Percentiles rank a stretch among this genome's conserved stretches.
Conservation (phyloP, 148 eudicot genomes). For the Arctostaphylos glauca region DNA sequence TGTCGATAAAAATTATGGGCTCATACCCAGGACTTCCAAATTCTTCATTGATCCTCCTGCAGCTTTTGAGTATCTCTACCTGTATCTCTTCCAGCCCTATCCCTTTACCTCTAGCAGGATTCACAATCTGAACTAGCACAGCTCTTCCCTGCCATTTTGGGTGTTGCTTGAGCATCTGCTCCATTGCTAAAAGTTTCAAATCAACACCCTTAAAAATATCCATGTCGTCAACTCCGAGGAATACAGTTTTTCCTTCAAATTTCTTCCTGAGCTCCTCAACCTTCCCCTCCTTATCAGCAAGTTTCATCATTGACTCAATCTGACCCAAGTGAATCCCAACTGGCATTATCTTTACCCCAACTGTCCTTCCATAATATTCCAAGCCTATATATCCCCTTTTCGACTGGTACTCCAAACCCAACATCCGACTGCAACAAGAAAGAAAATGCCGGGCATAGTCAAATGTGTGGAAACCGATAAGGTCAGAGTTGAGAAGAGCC, state of each 20-base stretch:
- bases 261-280: slow-evolving; percentile 26
- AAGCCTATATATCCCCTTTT: slow-evolving; percentile 40
- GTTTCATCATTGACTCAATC: slow-evolving; percentile 30
- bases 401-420: slow-evolving; percentile 36
- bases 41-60: slow-evolving; percentile 35
- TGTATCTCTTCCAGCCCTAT: slow-evolving; percentile 35
- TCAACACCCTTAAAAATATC: slow-evolving; percentile 39
- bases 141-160: slow-evolving; percentile 35
- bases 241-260: slow-evolving; percentile 30
- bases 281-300: slow-evolving; percentile 32
- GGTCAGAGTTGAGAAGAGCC: slow-evolving; percentile 36
- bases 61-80: slow-evolving; percentile 41
- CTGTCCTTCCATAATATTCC: slow-evolving; percentile 37
- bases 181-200: slow-evolving; percentile 39
- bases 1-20: slow-evolving; percentile 35
- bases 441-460: slow-evolving; percentile 43
- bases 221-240: slow-evolving; percentile 42
- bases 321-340: slow-evolving; percentile 42
- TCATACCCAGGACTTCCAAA: slow-evolving; percentile 46
- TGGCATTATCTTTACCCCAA: slow-evolving; percentile 39
- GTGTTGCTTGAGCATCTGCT: slow-evolving; percentile 34
- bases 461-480: slow-evolving; percentile 40
- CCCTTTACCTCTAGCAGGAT: slow-evolving; percentile 45
- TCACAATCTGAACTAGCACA: slow-evolving; percentile 36
- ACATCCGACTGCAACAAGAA: slow-evolving; percentile 40